Evolutionary conservation across 306 rosid genomes (phyloP), one percentile per base, ranked within the genome.

Genomic region (Pterocarpus macrocarpus): DNA sequence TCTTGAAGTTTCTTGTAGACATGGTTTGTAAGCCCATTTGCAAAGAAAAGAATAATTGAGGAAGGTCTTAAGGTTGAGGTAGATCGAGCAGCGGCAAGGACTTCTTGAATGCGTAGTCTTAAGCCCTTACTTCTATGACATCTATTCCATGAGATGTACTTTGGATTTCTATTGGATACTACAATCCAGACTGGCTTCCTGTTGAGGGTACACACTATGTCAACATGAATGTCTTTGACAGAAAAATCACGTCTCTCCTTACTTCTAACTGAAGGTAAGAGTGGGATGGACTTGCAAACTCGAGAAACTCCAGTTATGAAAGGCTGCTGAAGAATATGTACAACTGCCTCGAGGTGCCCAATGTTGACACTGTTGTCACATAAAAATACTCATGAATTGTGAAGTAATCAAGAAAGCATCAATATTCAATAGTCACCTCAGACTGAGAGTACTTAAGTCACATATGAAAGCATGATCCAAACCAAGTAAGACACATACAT

Each of bases 111-210:
- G 11, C 97, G 94, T 56, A 49, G 67, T 81, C 87, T 87, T 38
- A 95, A 90, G 76, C 93, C 95, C 81, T 90, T 92, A 57, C 77
- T 87, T 78, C 87, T 86, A 41, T 67, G 88, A 32, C 83, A 80
- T 53, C 64, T 34, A 28, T 75, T 45, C 97, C 97, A 93, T 28
- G 92, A 83, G 65, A 95, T 74, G 81, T 91, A 89, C 68, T 77
- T 88, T n/a, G 97, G 92, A 44, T 91, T 95, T 79, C 97, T 86
- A 67, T 95, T 91, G 2, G 98, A 95, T 12, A 91, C 97, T 84
- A 95, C 86, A 78, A 95, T 90, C 98, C 98, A 95, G 57, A 90
- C 97, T 0, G 98, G 98, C 64, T 88, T 88, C 80, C 86, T 69
- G 12, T 88, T 85, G 77, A 95, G 82, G 74, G 86, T 87, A 80